Evolutionary conservation across 192 early-diverging fungal genomes (phyloP).

Genomic region (Rhizophlyctis rosea): DNA sequence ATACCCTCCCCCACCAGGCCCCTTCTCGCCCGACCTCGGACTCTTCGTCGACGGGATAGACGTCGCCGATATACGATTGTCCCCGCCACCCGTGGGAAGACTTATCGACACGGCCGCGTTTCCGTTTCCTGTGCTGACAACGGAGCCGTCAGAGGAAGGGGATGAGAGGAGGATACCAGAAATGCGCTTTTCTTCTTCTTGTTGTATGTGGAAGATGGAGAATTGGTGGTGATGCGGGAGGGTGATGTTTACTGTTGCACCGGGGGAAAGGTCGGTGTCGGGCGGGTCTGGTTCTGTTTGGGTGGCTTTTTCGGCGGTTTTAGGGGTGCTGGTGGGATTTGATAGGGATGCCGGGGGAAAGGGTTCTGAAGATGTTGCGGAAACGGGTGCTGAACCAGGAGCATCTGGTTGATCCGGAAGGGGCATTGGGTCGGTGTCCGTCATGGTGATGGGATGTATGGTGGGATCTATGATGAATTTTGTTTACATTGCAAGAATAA

Average conservation of each 20-base stretch:
- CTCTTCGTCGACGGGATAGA: constrained; percentile 21
- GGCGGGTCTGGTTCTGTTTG: background rate
- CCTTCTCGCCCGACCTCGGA: constrained; percentile 7
- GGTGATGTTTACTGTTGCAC: background rate
- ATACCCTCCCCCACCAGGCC: background rate
- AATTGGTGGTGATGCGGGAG: constrained; percentile 17
- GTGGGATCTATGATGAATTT: no score
- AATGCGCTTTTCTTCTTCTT: constrained; percentile 19
- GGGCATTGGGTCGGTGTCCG: no score
- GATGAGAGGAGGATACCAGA: constrained; percentile 24
- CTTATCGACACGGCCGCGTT: background rate
- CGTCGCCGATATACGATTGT: constrained; percentile 17
- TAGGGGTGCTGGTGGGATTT: no score
- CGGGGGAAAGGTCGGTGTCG: background rate
- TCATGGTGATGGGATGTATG: no score
- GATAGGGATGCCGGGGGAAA: no score
- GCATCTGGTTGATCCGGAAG: no score
- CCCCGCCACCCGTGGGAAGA: background rate
- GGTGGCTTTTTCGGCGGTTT: background rate
- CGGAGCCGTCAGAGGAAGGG: background rate
- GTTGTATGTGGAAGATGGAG: constrained; percentile 19
- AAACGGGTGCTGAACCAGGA: no score
- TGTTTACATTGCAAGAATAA: no score
- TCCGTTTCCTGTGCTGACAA: no score
- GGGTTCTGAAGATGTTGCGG: no score